These are phyloP conservation scores for Backusella circina DNA, from an alignment of 192 early-diverging fungal genomes.

Conservation along the genomic window DNA sequence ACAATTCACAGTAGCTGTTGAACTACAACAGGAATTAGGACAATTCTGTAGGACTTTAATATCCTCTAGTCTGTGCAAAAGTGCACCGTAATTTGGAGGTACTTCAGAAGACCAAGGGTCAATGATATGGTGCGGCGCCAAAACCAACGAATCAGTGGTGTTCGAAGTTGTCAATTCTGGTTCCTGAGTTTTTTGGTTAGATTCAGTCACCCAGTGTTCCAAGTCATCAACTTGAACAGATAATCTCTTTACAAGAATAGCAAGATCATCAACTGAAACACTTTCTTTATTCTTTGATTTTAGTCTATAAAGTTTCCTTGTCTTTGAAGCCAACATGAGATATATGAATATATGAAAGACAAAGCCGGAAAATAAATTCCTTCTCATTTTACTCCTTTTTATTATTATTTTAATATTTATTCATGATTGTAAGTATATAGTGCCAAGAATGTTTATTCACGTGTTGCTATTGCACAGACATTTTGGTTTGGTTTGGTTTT, in stretches of 20 bases:
- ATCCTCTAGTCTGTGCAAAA: not conserved
- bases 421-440: not conserved
- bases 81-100: not conserved
- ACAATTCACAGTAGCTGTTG: not conserved
- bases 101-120: constrained; percentile 12
- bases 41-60: not conserved
- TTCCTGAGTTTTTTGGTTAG: not conserved
- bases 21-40: not conserved
- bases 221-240: constrained; percentile 8
- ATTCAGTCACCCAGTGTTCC: constrained; percentile 2
- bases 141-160: not conserved
- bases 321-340: not conserved
- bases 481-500: not conserved
- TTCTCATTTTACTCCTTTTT: constrained; percentile 2
- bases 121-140: not conserved
- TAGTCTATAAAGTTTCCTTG: not conserved
- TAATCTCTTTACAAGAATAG: not conserved
- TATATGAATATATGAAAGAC: not conserved
- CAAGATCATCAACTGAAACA: not conserved
- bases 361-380: constrained; percentile 3
- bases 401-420: not conserved
- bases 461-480: constrained; percentile 1
- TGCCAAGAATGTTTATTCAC: not conserved
- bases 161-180: not conserved
- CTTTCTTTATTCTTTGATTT: not conserved